These are phyloP conservation scores for Macrocystidia cucumis DNA, from an alignment of 1,284 basidiomycete species.

Conservation along the genomic window DNA sequence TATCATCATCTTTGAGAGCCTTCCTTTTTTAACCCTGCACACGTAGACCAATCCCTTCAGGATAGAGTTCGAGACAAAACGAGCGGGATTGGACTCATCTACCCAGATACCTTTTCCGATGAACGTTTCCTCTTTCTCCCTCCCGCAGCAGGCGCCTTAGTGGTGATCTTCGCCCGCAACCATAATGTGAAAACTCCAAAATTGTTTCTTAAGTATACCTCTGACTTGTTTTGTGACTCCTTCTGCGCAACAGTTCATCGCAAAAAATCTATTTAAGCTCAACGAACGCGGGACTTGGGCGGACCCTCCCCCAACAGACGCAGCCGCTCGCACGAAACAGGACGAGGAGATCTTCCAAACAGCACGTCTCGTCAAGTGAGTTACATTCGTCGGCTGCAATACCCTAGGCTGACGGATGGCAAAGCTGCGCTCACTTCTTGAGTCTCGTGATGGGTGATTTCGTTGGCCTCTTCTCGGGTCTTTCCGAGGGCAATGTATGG, in stretches of 20 bases:
- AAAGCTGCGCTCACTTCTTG: constrained; percentile 35
- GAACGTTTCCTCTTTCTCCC: constrained; percentile 46
- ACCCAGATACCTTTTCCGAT: constrained; percentile 36
- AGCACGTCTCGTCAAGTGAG: constrained; percentile 40
- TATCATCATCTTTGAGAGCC: neutral
- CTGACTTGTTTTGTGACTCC: neutral
- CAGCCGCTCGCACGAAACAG: constrained; percentile 21
- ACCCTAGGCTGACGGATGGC: neutral
- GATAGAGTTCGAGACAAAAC: constrained; percentile 31
- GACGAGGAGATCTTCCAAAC: constrained; percentile 52
- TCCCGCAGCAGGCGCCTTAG: constrained; percentile 38
- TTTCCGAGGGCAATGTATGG: constrained; percentile 34
- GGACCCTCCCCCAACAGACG: constrained; percentile 26
- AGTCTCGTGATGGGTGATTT: constrained; percentile 37
- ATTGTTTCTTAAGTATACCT: neutral
- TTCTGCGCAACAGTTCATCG: constrained; percentile 50
- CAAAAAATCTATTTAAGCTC: constrained; percentile 41
- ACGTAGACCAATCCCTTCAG: constrained; percentile 26
- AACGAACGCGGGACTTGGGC: constrained; percentile 37
- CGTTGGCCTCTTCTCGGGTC: constrained; percentile 37
- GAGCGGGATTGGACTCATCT: constrained; percentile 32
- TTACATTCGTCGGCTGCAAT: constrained; percentile 3
- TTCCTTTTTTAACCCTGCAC: constrained; percentile 7
- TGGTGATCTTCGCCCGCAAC: constrained; percentile 43
- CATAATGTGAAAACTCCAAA: constrained; percentile 32